phyloP scores from a whole-genome alignment of 129 eudicot genomes.

The Silybum marianum region DNA sequence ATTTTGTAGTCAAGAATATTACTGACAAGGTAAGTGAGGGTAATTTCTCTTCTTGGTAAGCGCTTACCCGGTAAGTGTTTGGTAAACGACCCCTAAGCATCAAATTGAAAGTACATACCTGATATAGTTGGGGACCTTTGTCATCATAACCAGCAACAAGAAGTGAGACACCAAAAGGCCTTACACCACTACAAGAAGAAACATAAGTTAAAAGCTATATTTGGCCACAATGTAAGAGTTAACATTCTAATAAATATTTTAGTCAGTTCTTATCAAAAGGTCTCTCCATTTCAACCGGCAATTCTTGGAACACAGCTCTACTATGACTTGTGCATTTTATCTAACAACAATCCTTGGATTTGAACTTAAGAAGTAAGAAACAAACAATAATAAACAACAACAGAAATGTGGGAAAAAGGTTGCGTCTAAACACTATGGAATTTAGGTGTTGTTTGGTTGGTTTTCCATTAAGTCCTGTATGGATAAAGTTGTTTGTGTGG shows the following conservation, averaged over 20 bases:
- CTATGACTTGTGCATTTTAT: background rate
- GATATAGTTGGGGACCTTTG: slow-evolving; percentile 94
- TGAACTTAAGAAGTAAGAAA: background rate
- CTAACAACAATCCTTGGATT: background rate
- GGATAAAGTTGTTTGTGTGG: too few species aligned
- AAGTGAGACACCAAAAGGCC: slow-evolving; percentile 87
- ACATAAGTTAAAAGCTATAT: slow-evolving; percentile 12
- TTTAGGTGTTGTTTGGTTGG: background rate
- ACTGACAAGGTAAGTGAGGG: too few species aligned
- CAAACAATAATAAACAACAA: background rate
- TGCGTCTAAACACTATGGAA: background rate
- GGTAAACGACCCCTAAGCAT: background rate
- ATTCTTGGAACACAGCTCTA: background rate
- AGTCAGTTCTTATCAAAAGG: background rate
- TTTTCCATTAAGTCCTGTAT: background rate
- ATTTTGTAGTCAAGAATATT: too few species aligned
- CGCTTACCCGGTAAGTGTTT: too few species aligned
- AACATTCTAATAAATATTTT: background rate
- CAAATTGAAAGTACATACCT: slow-evolving; percentile 48
- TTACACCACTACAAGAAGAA: slow-evolving; percentile 61
- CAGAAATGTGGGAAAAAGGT: background rate
- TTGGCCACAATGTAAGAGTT: background rate
- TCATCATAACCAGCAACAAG: slow-evolving; percentile 86
- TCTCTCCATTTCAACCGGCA: background rate
- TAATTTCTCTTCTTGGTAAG: too few species aligned